These are phyloP conservation scores for Carex myosuroides DNA, from an alignment of 176 grass and related monocot species.

Conservation along the genomic window DNA sequence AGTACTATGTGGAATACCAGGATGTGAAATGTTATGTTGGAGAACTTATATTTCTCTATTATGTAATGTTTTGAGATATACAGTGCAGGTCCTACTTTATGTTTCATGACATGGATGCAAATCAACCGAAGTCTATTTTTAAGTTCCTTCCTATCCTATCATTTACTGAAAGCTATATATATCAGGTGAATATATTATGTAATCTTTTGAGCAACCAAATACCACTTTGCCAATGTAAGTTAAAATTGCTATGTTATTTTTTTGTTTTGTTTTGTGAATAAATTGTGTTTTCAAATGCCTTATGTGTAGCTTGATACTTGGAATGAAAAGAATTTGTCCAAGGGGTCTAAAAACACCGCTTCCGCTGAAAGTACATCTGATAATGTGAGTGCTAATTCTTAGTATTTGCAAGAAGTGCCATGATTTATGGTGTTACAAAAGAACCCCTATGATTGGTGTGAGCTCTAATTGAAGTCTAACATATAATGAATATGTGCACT, in stretches of 20 bases:
- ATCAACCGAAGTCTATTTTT: slow-evolving; percentile 53
- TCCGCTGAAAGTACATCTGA: slow-evolving; percentile 33
- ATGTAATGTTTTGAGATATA: slow-evolving; percentile 33
- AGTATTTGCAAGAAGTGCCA: background rate
- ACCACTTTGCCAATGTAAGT: background rate
- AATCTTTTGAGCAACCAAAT: background rate
- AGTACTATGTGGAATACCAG: background rate
- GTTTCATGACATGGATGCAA: slow-evolving; percentile 77
- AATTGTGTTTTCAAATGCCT: slow-evolving; percentile 20
- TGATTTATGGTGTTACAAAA: background rate
- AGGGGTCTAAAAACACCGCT: background rate
- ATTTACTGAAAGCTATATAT: slow-evolving; percentile 96
- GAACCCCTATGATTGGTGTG: background rate
- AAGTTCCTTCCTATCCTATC: slow-evolving; percentile 83
- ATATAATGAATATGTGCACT: background rate
- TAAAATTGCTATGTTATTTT: background rate
- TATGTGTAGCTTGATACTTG: slow-evolving; percentile 67
- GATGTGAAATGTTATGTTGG: background rate
- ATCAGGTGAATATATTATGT: slow-evolving; percentile 53
- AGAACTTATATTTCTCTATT: background rate
- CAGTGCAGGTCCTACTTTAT: slow-evolving; percentile 92
- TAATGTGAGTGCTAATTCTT: slow-evolving; percentile 19
- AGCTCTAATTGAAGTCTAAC: background rate
- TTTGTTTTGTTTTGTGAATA: slow-evolving; percentile 5
- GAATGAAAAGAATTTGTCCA: slow-evolving; percentile 67